Evolutionary conservation across 352 stramenopile species (phyloP), one percentile per base, ranked within the genome.

Genomic region (Phytopythium vexans): DNA sequence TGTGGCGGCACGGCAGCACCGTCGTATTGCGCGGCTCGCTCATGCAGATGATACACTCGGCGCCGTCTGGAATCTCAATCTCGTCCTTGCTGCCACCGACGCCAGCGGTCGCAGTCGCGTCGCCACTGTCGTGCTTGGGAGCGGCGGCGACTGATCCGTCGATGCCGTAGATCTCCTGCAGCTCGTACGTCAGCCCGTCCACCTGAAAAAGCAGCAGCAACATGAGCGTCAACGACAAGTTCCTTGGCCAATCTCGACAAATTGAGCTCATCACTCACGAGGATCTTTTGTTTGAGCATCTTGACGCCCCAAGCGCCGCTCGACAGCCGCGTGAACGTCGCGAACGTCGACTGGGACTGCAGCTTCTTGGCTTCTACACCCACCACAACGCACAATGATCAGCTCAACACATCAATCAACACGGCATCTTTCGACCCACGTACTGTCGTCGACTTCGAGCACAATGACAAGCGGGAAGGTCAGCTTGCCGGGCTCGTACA

Each of bases 101-200:
- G 1, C 27, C 34, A 3, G 49, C 42, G 6, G 37, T 32, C 2
- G 45, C 35, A 1, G 8, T 31, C 4, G 41, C 50, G 1, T 49
- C 33, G 21, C 36, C 58, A 2, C 62, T 51, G 27, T 74, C 60
- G 14, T 64, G 57, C 31, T 69, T 72, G 27, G 75, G 63, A 4
- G 71, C 74, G 35, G 79, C 76, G 12, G 80, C 68, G 0, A 91
- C 64, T 6, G 75, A 74, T 12, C 80, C 85, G 50, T 93, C 81
- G 45, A 94, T 92, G 34, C 85, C 85, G 54, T 94, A 94, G 50
- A 94, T 92, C 63, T 94, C 85, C 64, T 93, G 85, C 16, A 94
- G 65, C 58, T 94, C 82, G 64, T 94, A 94, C 6, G 82, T 91
- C 54, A 91, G 48, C 2, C 77, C 79, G 15, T 91, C 70, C 15